Conservation (phyloP, 73 alveolate genomes). For the Urostyla sp. region DNA sequence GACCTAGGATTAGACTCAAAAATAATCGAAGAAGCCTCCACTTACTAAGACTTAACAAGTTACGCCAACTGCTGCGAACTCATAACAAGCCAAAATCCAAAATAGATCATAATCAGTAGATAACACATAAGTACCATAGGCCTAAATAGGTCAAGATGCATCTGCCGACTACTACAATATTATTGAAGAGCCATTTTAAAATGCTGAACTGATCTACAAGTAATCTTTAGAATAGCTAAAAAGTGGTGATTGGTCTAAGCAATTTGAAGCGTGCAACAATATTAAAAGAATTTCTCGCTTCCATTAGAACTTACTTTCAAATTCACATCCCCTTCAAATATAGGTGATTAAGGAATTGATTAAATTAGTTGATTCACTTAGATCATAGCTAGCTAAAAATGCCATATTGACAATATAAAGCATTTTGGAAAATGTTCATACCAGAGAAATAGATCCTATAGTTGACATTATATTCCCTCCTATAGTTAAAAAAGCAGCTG, state of each 20-base stretch:
- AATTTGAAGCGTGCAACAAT: slow-evolving; percentile 66
- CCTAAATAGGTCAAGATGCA: background rate
- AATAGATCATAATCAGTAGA: slow-evolving; percentile 50
- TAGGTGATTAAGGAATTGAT: slow-evolving; percentile 60
- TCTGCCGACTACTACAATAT: background rate
- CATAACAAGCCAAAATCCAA: slow-evolving; percentile 4
- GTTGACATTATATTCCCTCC: slow-evolving; percentile 66
- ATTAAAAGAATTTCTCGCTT: slow-evolving; percentile 53
- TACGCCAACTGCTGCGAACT: background rate
- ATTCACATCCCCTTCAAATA: background rate
- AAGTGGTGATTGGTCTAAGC: slow-evolving; percentile 65
- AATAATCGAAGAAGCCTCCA: slow-evolving; percentile 46
- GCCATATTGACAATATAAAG: slow-evolving; percentile 40
- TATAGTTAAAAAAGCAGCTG: slow-evolving; percentile 70
- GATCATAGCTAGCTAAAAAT: slow-evolving; percentile 66
- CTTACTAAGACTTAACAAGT: background rate
- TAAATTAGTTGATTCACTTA: slow-evolving; percentile 59
- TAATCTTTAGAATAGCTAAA: background rate
- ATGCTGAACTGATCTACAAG: slow-evolving; percentile 17
- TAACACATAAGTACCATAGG: background rate
- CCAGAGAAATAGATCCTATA: slow-evolving; percentile 45
- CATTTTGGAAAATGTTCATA: slow-evolving; percentile 55
- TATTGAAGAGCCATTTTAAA: slow-evolving; percentile 35
- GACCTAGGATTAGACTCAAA: too few species aligned
- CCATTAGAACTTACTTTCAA: slow-evolving; percentile 25